Evolutionary conservation across 2,329 filamentous ascomycete species (phyloP).

Genomic region (Laburnicola sp.): DNA sequence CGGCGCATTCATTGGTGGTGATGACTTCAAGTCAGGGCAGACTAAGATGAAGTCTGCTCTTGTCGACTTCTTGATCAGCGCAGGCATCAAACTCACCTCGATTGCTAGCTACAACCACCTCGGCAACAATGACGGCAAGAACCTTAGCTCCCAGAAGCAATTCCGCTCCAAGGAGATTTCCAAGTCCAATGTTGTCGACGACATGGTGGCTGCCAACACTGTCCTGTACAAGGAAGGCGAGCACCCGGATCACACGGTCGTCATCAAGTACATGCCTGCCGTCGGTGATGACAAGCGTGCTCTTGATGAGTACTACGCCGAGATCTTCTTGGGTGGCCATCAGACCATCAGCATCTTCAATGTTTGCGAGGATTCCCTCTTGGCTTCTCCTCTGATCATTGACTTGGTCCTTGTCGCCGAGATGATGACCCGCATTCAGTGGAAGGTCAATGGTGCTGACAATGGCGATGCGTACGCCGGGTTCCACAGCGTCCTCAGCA

Average conservation of each 20-base stretch:
- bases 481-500: constrained; percentile 95
- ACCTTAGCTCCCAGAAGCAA: constrained; percentile 94
- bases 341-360: constrained; percentile 99
- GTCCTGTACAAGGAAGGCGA: constrained; percentile 90
- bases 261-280: constrained; percentile 99
- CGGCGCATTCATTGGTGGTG: constrained; percentile 88
- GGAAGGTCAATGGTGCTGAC: constrained; percentile 66
- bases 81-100: constrained; percentile 97
- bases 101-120: constrained; percentile 99
- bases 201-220: constrained; percentile 96
- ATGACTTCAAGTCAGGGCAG: constrained; percentile 99
- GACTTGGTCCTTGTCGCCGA: constrained; percentile 91
- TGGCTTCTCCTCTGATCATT: constrained; percentile 95
- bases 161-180: constrained; percentile 99
- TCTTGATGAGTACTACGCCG: constrained; percentile 97
- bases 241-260: constrained; percentile 96
- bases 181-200: constrained; percentile 98
- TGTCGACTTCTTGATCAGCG: constrained; percentile 97
- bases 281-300: constrained; percentile 99
- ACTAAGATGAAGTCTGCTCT: constrained; percentile 99
- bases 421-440: constrained; percentile 98
- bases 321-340: constrained; percentile 98
- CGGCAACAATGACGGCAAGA: constrained; percentile 99
- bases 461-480: constrained; percentile 70
- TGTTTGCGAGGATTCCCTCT: constrained; percentile 96